Base-by-base conservation (phyloP, 441 rosid genomes). In the Populus trichocarpa region DNA sequence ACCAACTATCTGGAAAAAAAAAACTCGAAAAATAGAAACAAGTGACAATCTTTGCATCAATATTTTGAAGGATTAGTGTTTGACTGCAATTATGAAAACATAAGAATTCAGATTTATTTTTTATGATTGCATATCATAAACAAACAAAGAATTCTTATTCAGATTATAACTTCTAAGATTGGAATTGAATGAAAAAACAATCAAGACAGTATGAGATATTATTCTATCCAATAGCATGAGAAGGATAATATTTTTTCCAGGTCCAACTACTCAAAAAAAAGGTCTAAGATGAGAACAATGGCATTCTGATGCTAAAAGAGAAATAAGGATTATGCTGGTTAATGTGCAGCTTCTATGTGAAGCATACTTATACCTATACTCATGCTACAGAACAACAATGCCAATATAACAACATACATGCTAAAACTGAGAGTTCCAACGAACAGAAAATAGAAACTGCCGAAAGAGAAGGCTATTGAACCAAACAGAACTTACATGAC, bases 401-500 rank as follows among this genome's bases (percentile, higher is more conserved):
- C 66, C n/a, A 65, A 59, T 35, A 9, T 26, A 11, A 66, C 13
- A 20, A 69, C 23, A 11, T 22, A n/a, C 71, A 76, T 18, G 20
- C 18, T 12, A 25, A 46, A 25, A 78, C 70, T 18, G 25, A n/a
- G 22, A 69, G 8, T 14, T 20, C 20, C 11, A 5, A 33, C 71
- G 80, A 12, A 7, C 4, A 33, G 67, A 1, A 23, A 6, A 26
- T n/a, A 53, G 26, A 22, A 74, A 67, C 30, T 11, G 71, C 20
- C 30, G 66, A 8, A 0, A 66, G 63, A 71, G 67, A 67, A 75
- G 68, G 71, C 28, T 1, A 65, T n/a, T 23, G 67, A 76, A 75
- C 70, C 38, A 67, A 57, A 76, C 66, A 76, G 79, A 75, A 85
- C 97, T 93, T 85, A 94, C 99, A 87, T 96, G 99, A 89, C 99